Percentiles rank a stretch among this genome's conserved stretches.
Evolutionary conservation across 1,284 basidiomycete species (phyloP).

Genomic region (Inonotus obliquus): DNA sequence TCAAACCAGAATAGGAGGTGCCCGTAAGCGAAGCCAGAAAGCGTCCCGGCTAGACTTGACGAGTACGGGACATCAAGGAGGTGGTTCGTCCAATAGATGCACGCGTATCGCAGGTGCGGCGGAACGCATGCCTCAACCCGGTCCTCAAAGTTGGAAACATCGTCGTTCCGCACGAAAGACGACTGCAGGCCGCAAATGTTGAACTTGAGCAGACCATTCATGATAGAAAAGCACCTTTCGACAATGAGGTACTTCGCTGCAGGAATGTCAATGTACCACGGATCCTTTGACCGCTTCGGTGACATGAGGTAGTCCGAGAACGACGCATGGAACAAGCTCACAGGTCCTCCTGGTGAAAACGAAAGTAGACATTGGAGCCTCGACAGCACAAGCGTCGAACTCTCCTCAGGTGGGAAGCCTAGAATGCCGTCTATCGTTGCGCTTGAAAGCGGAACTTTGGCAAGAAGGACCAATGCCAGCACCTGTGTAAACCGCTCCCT

Average conservation of each 20-base stretch:
- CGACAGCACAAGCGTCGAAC: neutral
- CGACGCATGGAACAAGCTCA: neutral
- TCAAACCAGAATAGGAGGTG: neutral
- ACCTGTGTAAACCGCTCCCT: neutral
- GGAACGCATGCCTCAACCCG: neutral
- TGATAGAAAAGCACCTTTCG: neutral
- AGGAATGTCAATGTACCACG: neutral
- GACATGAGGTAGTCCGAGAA: neutral
- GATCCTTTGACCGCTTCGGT: neutral
- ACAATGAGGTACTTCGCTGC: neutral
- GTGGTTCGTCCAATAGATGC: no score
- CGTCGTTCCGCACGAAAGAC: neutral
- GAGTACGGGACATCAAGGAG: no score
- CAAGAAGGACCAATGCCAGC: neutral
- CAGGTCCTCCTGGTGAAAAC: neutral
- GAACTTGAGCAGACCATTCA: neutral
- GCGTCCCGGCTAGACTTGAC: no score
- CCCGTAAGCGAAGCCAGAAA: no score
- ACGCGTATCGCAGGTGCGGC: neutral
- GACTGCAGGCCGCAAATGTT: neutral
- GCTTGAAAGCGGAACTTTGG: neutral
- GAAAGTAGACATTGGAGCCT: neutral
- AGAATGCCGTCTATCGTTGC: neutral
- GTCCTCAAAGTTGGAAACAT: neutral
- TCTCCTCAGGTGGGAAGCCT: neutral